These are phyloP conservation scores for Erucastrum elatum DNA, from an alignment of 345 rosid species.

Conservation along the genomic window DNA sequence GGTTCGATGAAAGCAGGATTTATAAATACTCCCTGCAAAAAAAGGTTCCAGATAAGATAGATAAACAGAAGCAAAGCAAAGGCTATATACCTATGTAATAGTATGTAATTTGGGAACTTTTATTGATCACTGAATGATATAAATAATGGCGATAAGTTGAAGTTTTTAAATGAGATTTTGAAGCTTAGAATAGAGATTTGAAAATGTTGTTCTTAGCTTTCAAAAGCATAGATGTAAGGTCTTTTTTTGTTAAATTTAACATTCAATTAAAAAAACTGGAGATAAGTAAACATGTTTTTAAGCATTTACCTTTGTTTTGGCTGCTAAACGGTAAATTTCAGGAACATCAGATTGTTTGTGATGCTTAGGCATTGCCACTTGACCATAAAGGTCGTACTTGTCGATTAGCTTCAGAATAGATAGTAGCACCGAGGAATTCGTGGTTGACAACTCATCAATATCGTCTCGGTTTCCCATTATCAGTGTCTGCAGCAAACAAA, in stretches of 20 bases:
- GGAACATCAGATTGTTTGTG: conserved; percentile 81
- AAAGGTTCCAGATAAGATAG: neutral
- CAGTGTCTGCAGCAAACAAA: conserved; percentile 57
- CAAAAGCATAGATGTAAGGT: no score
- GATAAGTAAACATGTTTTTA: neutral
- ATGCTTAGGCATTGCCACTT: conserved; percentile 84
- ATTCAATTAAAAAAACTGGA: no score
- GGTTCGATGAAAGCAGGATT: conserved; percentile 95
- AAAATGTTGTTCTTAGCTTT: no score
- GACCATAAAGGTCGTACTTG: conserved; percentile 76
- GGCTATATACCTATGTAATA: no score
- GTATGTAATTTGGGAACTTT: neutral
- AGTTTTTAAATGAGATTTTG: no score
- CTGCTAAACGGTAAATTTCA: conserved; percentile 72
- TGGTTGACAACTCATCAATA: conserved; percentile 71
- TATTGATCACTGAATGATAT: neutral
- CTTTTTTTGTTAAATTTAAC: no score
- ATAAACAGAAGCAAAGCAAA: neutral
- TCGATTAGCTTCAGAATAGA: conserved; percentile 75
- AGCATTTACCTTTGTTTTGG: conserved; percentile 66
- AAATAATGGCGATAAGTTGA: no score
- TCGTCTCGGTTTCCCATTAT: conserved; percentile 82
- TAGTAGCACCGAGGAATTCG: conserved; percentile 64
- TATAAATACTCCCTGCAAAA: conserved; percentile 81
- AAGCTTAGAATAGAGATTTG: no score